Evolutionary conservation across 371 early-diverging fungal genomes (phyloP).

Genomic region (Lichtheimia ornata): DNA sequence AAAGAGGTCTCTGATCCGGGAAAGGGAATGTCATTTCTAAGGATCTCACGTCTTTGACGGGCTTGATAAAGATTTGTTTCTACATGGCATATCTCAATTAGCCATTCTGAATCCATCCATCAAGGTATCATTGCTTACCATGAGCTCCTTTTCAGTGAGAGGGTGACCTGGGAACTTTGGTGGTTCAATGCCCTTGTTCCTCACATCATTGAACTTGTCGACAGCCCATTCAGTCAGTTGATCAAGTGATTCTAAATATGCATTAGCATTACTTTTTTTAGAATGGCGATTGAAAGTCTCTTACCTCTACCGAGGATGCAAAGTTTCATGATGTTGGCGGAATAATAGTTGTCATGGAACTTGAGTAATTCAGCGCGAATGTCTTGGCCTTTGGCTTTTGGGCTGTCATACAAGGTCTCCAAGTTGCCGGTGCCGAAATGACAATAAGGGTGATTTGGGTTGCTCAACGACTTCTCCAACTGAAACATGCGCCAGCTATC

Average conservation of each 20-base stretch:
- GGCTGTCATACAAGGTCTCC: slow-evolving; percentile 81
- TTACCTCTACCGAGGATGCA: slow-evolving; percentile 86
- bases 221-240: slow-evolving; percentile 81
- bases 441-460: slow-evolving; percentile 80
- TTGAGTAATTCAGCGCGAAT: slow-evolving; percentile 84
- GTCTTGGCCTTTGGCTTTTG: slow-evolving; percentile 72
- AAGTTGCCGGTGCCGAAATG: slow-evolving; percentile 88
- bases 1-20: slow-evolving; percentile 71
- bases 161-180: slow-evolving; percentile 77
- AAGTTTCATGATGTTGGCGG: slow-evolving; percentile 94
- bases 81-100: slow-evolving; percentile 19
- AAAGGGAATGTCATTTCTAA: slow-evolving; percentile 87
- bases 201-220: slow-evolving; percentile 73
- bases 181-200: slow-evolving; percentile 72
- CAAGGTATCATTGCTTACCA: slow-evolving; percentile 39
- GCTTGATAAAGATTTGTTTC: slow-evolving; percentile 76
- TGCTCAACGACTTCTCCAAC: slow-evolving; percentile 80
- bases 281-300: background rate
- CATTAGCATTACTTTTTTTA: too few species aligned
- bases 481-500: slow-evolving; percentile 88
- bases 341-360: slow-evolving; percentile 88
- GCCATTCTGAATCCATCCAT: background rate
- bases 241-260: slow-evolving; percentile 74
- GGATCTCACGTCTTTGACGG: slow-evolving; percentile 79
- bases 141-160: slow-evolving; percentile 70